Evolutionary conservation across 371 early-diverging fungal species (phyloP).

Genomic region (Mortierella sp.): DNA sequence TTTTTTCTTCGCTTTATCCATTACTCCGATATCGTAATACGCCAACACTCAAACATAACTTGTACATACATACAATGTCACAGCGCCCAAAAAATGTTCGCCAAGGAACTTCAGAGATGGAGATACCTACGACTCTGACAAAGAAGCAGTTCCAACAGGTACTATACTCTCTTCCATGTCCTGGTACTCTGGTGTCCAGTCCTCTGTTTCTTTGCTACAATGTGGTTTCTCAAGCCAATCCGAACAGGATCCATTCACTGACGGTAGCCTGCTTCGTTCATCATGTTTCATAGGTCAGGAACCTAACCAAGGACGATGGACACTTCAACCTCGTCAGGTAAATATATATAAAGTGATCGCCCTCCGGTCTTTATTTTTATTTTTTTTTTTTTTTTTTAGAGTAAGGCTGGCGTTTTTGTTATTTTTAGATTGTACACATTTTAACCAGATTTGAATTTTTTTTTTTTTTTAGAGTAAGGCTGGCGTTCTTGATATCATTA

Average conservation of each 20-base stretch:
- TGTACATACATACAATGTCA: constrained; percentile 22
- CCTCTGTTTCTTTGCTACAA: neutral
- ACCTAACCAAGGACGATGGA: constrained; percentile 54
- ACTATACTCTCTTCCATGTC: neutral
- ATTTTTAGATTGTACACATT: neutral
- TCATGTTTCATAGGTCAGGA: constrained; percentile 33
- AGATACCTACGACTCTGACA: constrained; percentile 44
- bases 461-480: neutral
- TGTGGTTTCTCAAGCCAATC: neutral
- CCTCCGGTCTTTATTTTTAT: neutral
- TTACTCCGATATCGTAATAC: neutral
- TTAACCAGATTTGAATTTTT: constrained; percentile 13
- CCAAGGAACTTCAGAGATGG: constrained; percentile 42
- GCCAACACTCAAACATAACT: neutral
- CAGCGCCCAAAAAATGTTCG: constrained; percentile 47
- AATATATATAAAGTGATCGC: no score
- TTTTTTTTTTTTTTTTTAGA: no score
- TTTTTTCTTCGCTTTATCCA: neutral
- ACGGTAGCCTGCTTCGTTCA: neutral
- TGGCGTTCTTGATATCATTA: neutral
- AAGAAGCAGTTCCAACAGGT: constrained; percentile 56
- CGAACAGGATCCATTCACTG: neutral
- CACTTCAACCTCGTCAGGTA: constrained; percentile 58
- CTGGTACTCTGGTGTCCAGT: neutral
- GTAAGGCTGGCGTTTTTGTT: neutral